Percentiles rank a stretch among this genome's conserved stretches.
These are phyloP conservation scores for Penicillium samsonianum DNA, from an alignment of 495 filamentous ascomycete genomes.

Conservation along the genomic window DNA sequence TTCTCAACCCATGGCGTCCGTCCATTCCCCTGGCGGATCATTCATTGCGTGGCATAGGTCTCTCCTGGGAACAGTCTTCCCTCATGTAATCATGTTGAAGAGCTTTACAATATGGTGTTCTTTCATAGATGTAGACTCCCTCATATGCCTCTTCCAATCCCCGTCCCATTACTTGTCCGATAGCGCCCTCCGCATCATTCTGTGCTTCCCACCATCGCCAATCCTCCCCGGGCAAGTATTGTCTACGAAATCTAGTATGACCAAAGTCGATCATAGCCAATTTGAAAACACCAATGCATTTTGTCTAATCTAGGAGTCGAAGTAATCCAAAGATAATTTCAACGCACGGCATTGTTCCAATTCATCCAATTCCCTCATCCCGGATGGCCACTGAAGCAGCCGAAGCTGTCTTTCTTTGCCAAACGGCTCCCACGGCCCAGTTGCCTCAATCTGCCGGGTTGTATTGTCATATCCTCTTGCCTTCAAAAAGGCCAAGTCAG, in stretches of 20 bases:
- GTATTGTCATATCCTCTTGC: slow-evolving; percentile 27
- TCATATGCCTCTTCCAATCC: neutral
- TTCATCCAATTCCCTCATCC: slow-evolving; percentile 21
- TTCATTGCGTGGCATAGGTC: neutral
- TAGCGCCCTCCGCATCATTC: neutral
- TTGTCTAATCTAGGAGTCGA: neutral
- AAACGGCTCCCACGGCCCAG: slow-evolving; percentile 19
- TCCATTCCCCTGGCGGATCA: neutral
- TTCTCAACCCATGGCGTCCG: neutral
- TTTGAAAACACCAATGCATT: neutral
- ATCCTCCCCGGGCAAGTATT: neutral
- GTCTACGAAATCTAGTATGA: neutral
- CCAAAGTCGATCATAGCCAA: slow-evolving; percentile 1
- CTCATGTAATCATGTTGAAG: neutral
- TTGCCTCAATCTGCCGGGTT: slow-evolving; percentile 13
- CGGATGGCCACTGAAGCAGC: slow-evolving; percentile 23
- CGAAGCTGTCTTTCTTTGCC: slow-evolving; percentile 5
- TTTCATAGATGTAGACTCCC: neutral
- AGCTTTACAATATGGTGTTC: neutral
- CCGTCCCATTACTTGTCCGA: neutral
- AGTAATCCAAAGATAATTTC: slow-evolving; percentile 16
- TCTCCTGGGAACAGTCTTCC: neutral
- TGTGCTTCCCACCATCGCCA: neutral
- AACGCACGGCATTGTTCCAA: slow-evolving; percentile 19
- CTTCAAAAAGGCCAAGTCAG: slow-evolving; percentile 17